Base-by-base conservation (phyloP, 768 basidiomycete species). In the Gloeopeniophorella convolvens region DNA sequence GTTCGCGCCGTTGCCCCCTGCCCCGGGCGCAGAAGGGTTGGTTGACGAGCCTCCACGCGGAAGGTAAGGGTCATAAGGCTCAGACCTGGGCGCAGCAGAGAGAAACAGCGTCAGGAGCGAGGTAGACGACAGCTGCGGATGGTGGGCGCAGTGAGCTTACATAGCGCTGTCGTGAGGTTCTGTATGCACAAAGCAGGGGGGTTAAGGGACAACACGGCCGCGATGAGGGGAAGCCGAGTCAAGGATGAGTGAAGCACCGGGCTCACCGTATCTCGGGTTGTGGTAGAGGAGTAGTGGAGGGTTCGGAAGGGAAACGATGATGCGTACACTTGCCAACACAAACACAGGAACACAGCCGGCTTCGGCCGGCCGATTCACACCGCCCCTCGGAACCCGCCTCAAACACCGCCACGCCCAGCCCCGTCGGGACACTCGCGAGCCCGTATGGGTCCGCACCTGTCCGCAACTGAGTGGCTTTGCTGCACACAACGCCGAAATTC, bases 51-150 rank as follows among this genome's bases (percentile, higher is more conserved):
- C 85, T 66, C 79, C 81, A 61, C 89, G 85, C 57, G 94, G 93
- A 55, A 97, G 78, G 72, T 99, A 98, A 59, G 95, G 95, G 79
- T 98, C 95, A 71, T 97, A 97, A 65, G 92, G 94, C 73, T 95
- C 90, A 65, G 92, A 91, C 92, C 92, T 95, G 67, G 46, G 51
- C 51, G 58, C 47, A 43, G 48, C 46, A 60, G 55, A 57, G 12
- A 44, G 26, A 45, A 46, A 26, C n/a, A 34, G 33, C 28, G 51
- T 27, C 41, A 51, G 45, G 46, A 37, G 52, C 47, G 44, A 41
- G 51, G 30, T 27, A n/a, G 49, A 45, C 30, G 56, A 46, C 44
- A 26, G 33, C 30, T 13, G 15, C 21, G 24, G 11, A 34, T 13
- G 30, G 20, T 16, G 12, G 21, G 18, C 20, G 23, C 24, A 35